Evolutionary conservation across 1,284 basidiomycete species (phyloP).

Genomic region (Cutaneotrichosporon dermatis): DNA sequence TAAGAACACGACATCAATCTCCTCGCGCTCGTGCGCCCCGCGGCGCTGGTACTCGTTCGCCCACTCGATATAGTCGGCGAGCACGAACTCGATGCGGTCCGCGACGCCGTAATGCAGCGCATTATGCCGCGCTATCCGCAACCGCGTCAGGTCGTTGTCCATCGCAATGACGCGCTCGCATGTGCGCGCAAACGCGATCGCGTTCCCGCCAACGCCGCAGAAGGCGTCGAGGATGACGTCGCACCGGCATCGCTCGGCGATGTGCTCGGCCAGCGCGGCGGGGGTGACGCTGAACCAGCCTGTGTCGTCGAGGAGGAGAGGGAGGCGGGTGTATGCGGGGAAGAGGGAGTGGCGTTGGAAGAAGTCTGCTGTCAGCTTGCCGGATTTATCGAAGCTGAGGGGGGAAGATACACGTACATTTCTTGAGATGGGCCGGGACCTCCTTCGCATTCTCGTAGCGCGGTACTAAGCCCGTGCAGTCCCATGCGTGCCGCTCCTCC

Average conservation of each 20-base stretch:
- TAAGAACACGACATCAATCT: slow-evolving; percentile 81
- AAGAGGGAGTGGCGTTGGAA: slow-evolving; percentile 75
- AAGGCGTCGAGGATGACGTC: slow-evolving; percentile 73
- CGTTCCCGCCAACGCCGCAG: slow-evolving; percentile 95
- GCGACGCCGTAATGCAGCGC: slow-evolving; percentile 88
- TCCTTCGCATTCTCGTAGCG: slow-evolving; percentile 61
- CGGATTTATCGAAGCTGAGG: no score
- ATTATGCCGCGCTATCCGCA: slow-evolving; percentile 86
- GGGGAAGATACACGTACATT: slow-evolving; percentile 59
- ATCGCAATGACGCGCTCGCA: slow-evolving; percentile 91
- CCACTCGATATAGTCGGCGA: slow-evolving; percentile 80
- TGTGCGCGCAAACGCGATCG: slow-evolving; percentile 93
- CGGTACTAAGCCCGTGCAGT: slow-evolving; percentile 66
- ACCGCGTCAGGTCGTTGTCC: slow-evolving; percentile 75
- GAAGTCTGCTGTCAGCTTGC: slow-evolving; percentile 60
- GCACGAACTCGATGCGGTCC: slow-evolving; percentile 87
- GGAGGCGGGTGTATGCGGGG: slow-evolving; percentile 65
- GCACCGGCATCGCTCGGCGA: slow-evolving; percentile 84
- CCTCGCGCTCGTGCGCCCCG: slow-evolving; percentile 36
- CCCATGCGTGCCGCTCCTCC: slow-evolving; percentile 46
- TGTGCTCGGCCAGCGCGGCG: slow-evolving; percentile 82
- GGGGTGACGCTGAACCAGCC: slow-evolving; percentile 98
- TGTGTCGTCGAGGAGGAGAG: slow-evolving; percentile 56
- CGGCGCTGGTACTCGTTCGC: slow-evolving; percentile 57
- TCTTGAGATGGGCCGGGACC: slow-evolving; percentile 69